Conservation (phyloP, 495 filamentous ascomycete genomes). For the Beverwykella pulmonaria region DNA sequence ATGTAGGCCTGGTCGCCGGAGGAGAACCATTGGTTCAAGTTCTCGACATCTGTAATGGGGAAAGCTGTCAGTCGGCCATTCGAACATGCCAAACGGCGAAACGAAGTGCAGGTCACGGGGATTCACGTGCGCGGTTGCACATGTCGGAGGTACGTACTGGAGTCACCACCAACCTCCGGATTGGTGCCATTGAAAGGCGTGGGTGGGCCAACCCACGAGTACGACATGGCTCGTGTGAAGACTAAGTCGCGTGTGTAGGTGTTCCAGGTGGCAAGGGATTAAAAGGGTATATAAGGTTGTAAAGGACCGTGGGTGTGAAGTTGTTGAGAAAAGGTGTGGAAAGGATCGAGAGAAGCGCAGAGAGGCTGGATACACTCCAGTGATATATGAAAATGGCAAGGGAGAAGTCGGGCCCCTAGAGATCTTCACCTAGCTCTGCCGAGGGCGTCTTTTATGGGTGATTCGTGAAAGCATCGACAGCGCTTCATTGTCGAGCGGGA, state of each 20-base stretch:
- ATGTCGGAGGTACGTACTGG: conserved; percentile 62
- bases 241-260: neutral
- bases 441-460: conserved; percentile 32
- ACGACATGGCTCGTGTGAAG: conserved; percentile 57
- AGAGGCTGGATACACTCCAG: conserved; percentile 4
- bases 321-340: neutral
- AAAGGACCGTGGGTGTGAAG: conserved; percentile 22
- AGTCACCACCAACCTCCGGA: conserved; percentile 71
- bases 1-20: conserved; percentile 84
- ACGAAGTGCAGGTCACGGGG: no score
- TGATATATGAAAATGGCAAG: conserved; percentile 26
- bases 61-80: conserved; percentile 1
- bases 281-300: neutral
- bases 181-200: conserved; percentile 75
- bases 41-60: conserved; percentile 60
- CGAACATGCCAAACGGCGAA: neutral
- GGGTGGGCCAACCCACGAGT: conserved; percentile 81
- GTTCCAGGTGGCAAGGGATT: no score
- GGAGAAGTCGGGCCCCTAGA: conserved; percentile 14
- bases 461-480: conserved; percentile 10
- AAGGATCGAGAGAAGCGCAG: conserved; percentile 18
- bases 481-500: neutral
- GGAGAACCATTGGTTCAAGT: conserved; percentile 85
- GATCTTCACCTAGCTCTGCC: conserved; percentile 23
- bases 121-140: neutral